phyloP scores from a whole-genome alignment of 2,329 filamentous ascomycete species.

The Aspergillus piperis region DNA sequence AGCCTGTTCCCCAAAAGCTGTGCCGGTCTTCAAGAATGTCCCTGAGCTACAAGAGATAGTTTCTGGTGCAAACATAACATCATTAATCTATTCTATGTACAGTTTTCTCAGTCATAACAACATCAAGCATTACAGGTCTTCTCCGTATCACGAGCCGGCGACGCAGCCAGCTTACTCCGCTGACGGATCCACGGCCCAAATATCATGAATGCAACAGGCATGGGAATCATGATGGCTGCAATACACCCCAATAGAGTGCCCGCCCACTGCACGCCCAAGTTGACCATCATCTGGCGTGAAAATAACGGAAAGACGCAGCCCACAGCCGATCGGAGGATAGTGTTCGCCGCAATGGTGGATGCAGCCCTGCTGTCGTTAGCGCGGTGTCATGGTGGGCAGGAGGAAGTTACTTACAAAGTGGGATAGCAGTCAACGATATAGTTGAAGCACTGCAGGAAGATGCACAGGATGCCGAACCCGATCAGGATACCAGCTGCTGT shows the following conservation, averaged over 20 bases:
- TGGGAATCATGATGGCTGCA: conserved; percentile 39
- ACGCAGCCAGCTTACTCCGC: conserved; percentile 30
- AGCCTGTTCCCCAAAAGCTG: too few species aligned
- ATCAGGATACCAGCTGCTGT: conserved; percentile 32
- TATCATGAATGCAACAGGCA: conserved; percentile 36
- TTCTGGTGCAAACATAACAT: neutral
- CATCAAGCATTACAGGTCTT: conserved; percentile 14
- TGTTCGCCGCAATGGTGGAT: conserved; percentile 44
- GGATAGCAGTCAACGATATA: conserved; percentile 46
- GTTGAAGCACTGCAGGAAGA: conserved; percentile 40
- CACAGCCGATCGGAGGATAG: conserved; percentile 41
- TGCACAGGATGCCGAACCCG: conserved; percentile 36
- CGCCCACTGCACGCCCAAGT: conserved; percentile 43
- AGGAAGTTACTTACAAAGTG: conserved; percentile 35
- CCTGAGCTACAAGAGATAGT: too few species aligned
- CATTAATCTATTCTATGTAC: neutral
- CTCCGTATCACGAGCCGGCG: conserved; percentile 9
- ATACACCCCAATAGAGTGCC: conserved; percentile 42
- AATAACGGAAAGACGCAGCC: conserved; percentile 44
- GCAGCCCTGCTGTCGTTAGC: conserved; percentile 33
- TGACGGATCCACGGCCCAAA: conserved; percentile 34
- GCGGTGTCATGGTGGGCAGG: too few species aligned
- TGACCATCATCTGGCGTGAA: conserved; percentile 41
- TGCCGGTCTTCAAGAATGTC: too few species aligned
- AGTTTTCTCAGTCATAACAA: neutral